Conservation (phyloP, 768 basidiomycete species). For the Hirschioporus abietinus region DNA sequence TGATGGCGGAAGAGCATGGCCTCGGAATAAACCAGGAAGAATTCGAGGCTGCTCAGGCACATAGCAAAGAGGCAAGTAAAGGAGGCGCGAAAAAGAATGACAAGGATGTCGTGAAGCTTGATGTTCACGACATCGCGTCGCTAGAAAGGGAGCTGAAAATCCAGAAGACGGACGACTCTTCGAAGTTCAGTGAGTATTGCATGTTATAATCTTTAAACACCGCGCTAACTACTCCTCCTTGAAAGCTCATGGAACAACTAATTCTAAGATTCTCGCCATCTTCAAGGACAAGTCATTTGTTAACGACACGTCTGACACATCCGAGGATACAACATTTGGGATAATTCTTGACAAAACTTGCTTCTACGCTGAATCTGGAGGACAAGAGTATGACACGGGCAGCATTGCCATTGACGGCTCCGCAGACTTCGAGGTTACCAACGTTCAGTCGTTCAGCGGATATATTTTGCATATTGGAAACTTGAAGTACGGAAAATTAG, state of each 20-base stretch:
- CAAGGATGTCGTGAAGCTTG: conserved; percentile 75
- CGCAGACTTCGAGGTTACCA: conserved; percentile 88
- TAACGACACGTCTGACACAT: conserved; percentile 58
- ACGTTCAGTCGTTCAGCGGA: conserved; percentile 92
- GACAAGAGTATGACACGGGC: conserved; percentile 96
- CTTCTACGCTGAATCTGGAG: conserved; percentile 97
- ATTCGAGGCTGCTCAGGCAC: conserved; percentile 83
- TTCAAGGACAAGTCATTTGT: conserved; percentile 78
- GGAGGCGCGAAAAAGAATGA: conserved; percentile 68
- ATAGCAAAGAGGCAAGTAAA: conserved; percentile 90
- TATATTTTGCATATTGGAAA: conserved; percentile 92
- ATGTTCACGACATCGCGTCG: conserved; percentile 89
- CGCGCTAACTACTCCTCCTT: background rate
- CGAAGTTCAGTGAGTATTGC: conserved; percentile 74
- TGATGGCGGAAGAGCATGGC: conserved; percentile 95
- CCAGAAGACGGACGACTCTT: conserved; percentile 88
- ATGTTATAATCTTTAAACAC: background rate
- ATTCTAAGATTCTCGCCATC: conserved; percentile 73
- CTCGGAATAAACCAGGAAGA: conserved; percentile 81
- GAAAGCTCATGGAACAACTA: conserved; percentile 72
- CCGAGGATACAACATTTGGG: conserved; percentile 69
- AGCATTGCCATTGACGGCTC: conserved; percentile 88
- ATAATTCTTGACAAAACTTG: conserved; percentile 87
- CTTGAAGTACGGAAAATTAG: conserved; percentile 82
- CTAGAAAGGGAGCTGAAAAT: conserved; percentile 74